Base-by-base conservation (phyloP, 176 grass and related monocot species). In the Chrysopogon serrulatus region DNA sequence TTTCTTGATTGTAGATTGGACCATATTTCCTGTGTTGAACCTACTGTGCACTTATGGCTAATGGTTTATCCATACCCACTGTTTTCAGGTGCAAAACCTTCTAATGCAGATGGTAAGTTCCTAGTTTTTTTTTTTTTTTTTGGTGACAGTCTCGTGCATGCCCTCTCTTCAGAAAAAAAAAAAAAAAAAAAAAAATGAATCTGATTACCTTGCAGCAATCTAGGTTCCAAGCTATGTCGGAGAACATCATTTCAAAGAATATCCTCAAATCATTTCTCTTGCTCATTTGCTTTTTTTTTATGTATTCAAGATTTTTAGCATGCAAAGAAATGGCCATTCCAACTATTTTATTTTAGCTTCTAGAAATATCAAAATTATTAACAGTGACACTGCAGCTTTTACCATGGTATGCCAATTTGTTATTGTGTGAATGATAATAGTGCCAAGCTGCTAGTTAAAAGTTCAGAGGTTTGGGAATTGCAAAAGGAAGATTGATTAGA, bases 181-280 rank as follows among this genome's bases (percentile, higher is more conserved):
- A 57, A 57, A 30, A 0, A 8, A 11, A 56, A 51, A 19, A 51
- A 56, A 57, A 57, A 30, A 45, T 79, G 11, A 87, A 79, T 35
- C 26, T 34, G 15, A 75, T 76, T 56, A 18, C 73, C 53, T 88
- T 94, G 82, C 93, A 98, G 96, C 86, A 90, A 95, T 86, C 84
- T 49, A 94, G 92, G 86, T 95, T 98, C 81, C 92, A 98, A 82
- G 73, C 86, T 37, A 91, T 95, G 93, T 92, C 96, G 5, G 93
- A 95, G 57, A 91, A 85, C 73, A 95, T 98, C 70, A 87, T 98
- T 75, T 87, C 87, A 21, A 98, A 93, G 77, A 98, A 98, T 98
- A 98, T 98, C 96, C 96, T 95, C 93, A 33, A 71, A 87, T 44
- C 32, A 64, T 72, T 85, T 54, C n/a, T 61, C 9, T 33, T 39